phyloP scores from a whole-genome alignment of 371 early-diverging fungal species.

The Coemansia sp. region DNA sequence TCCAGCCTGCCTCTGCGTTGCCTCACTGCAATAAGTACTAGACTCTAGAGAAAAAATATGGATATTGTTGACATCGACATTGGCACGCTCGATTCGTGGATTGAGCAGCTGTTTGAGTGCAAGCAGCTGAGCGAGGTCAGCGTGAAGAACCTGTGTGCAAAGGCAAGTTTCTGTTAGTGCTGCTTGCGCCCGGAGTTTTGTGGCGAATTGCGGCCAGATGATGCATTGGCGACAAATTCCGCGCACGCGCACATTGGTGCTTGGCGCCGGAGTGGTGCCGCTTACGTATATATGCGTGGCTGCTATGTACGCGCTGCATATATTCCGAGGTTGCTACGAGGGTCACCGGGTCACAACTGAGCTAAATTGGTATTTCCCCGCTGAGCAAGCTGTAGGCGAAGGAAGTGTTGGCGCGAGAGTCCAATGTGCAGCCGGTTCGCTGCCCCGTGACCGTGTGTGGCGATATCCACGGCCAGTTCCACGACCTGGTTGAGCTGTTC shows the following conservation, averaged over 20 bases:
- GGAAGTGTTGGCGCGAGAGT: slow-evolving; percentile 93
- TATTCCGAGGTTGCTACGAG: not conserved
- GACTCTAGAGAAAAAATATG: slow-evolving; percentile 19
- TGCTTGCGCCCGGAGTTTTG: not conserved
- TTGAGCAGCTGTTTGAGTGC: slow-evolving; percentile 65
- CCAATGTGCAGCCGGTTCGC: slow-evolving; percentile 92
- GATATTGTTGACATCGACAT: slow-evolving; percentile 52
- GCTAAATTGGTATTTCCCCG: not conserved
- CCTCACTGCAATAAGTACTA: slow-evolving; percentile 1
- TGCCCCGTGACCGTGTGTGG: slow-evolving; percentile 99
- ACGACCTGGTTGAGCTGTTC: slow-evolving; percentile 98
- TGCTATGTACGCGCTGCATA: not conserved
- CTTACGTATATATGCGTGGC: not conserved
- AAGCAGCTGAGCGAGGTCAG: slow-evolving; percentile 82
- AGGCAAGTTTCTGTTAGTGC: slow-evolving; percentile 56
- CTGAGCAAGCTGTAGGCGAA: slow-evolving; percentile 66
- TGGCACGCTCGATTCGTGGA: slow-evolving; percentile 66
- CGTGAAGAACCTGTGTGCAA: slow-evolving; percentile 83
- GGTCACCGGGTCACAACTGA: slow-evolving; percentile 6
- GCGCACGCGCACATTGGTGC: too few relatives aligned
- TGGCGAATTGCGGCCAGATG: slow-evolving; percentile 11
- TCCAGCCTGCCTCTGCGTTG: not conserved
- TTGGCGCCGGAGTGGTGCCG: not conserved
- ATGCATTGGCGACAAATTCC: not conserved
- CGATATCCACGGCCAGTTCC: slow-evolving; percentile 99